phyloP scores from a whole-genome alignment of 140 eudicot species.

The Flaveria floridana region DNA sequence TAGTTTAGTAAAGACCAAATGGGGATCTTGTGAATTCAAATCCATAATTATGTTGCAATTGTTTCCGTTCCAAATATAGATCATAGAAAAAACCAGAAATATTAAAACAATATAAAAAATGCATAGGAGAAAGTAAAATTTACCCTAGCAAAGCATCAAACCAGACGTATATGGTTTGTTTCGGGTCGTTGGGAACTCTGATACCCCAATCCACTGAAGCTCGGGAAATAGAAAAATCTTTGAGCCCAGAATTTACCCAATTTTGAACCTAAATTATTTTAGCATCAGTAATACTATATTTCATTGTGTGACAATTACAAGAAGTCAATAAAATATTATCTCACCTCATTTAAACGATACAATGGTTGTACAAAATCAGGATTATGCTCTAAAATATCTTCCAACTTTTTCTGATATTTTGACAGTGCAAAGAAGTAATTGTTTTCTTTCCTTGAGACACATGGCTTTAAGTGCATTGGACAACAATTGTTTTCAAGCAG shows the following conservation, averaged over 20 bases:
- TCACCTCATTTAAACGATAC: constrained; percentile 86
- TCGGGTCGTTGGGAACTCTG: constrained; percentile 74
- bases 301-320: background rate
- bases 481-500: constrained; percentile 78
- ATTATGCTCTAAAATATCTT: constrained; percentile 56
- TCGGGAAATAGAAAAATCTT: constrained; percentile 94
- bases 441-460: constrained; percentile 84
- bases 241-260: constrained; percentile 84
- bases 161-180: constrained; percentile 96
- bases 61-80: background rate
- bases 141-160: constrained; percentile 99
- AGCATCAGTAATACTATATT: constrained; percentile 26
- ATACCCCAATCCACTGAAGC: constrained; percentile 98
- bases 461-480: constrained; percentile 95
- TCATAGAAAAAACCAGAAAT: background rate
- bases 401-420: constrained; percentile 79
- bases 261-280: constrained; percentile 67
- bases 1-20: constrained; percentile 13
- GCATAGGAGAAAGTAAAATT: constrained; percentile 19
- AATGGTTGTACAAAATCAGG: constrained; percentile 87
- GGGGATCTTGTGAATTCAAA: background rate
- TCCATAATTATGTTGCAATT: background rate
- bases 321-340: background rate
- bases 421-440: constrained; percentile 93
- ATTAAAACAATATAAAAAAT: background rate